Evolutionary conservation across 495 filamentous ascomycete species (phyloP).

Genomic region (Trichocladium antarcticum): DNA sequence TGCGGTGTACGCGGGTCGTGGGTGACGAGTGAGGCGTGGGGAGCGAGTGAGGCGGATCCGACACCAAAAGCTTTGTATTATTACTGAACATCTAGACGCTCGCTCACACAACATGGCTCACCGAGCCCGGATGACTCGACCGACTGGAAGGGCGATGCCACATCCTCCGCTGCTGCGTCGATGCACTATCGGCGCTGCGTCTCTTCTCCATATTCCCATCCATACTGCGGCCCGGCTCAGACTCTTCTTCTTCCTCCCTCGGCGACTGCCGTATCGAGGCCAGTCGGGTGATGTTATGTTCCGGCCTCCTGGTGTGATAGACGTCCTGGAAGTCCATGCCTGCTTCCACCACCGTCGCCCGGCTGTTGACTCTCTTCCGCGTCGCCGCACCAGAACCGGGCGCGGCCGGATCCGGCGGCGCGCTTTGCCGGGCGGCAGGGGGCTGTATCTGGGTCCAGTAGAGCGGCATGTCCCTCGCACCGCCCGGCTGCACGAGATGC

Average conservation of each 20-base stretch:
- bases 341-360: conserved; percentile 20
- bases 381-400: neutral
- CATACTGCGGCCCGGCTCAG: neutral
- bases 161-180: conserved; percentile 4
- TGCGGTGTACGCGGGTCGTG: conserved; percentile 12
- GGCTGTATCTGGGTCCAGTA: conserved; percentile 34
- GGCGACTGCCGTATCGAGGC: conserved; percentile 18
- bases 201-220: conserved; percentile 28
- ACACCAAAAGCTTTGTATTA: too few species aligned
- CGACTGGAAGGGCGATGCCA: conserved; percentile 4
- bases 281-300: conserved; percentile 11
- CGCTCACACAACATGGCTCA: conserved; percentile 14
- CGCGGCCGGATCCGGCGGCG: neutral
- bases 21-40: neutral
- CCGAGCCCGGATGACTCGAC: conserved; percentile 6
- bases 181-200: conserved; percentile 10
- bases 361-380: conserved; percentile 13
- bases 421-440: conserved; percentile 18
- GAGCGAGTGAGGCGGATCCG: neutral
- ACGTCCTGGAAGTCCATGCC: conserved; percentile 29
- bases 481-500: conserved; percentile 60
- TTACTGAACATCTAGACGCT: too few species aligned
- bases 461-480: conserved; percentile 39
- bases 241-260: conserved; percentile 13
- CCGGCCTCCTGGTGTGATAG: conserved; percentile 18